Conservation (phyloP, 352 stramenopile species). For the Globisporangium solare region DNA sequence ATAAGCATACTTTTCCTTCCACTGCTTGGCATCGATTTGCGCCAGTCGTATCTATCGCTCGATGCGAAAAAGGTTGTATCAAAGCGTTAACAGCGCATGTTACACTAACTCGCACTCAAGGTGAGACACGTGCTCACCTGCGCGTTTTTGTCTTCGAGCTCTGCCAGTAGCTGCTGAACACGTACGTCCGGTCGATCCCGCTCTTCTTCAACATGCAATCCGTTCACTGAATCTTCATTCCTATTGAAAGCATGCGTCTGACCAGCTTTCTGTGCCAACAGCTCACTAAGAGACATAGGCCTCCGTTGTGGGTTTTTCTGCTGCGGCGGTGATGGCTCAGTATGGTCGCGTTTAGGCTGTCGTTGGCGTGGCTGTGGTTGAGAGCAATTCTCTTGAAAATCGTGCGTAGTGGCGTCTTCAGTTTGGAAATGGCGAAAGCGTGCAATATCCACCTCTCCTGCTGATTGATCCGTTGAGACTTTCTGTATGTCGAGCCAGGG, state of each 20-base stretch:
- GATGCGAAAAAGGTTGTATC: neutral
- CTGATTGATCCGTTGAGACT: neutral
- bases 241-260: neutral
- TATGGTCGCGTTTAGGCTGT: neutral
- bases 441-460: neutral
- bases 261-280: conserved; percentile 1
- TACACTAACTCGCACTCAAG: neutral
- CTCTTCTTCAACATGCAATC: neutral
- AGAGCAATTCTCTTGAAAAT: neutral
- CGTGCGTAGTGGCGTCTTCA: neutral
- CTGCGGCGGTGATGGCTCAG: neutral
- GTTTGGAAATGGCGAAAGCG: neutral
- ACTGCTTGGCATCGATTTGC: conserved; percentile 13
- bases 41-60: conserved; percentile 6
- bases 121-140: conserved; percentile 3
- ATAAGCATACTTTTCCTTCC: conserved; percentile 16
- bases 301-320: neutral
- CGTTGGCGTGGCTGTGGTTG: neutral
- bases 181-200: neutral
- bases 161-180: conserved; percentile 10
- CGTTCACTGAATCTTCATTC: neutral
- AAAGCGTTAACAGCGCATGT: neutral
- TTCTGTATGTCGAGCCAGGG: neutral
- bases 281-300: conserved; percentile 12
- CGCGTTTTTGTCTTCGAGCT: conserved; percentile 8